A percentile compares a stretch with the other conserved stretches of the same genome.
These are phyloP conservation scores for Hydrangea macrophylla DNA, from an alignment of 148 eudicot genomes.

Conservation along the genomic window DNA sequence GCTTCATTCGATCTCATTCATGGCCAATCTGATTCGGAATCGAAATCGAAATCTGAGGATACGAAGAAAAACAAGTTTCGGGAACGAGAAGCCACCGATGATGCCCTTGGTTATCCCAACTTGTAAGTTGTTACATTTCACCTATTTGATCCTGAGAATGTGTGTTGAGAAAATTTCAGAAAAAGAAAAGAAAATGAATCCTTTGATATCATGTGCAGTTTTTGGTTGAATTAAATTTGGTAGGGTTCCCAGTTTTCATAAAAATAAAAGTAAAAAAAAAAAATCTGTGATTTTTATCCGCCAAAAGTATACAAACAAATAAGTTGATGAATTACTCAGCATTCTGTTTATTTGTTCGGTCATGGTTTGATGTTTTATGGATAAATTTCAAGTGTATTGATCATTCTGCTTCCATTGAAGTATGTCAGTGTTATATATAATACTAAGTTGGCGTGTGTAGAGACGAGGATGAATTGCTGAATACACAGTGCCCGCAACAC, in stretches of 20 bases:
- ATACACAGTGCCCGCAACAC: constrained; percentile 87
- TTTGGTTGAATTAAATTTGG: background rate
- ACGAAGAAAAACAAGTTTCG: constrained; percentile 66
- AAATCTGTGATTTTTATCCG: too few species aligned
- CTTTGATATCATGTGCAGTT: background rate
- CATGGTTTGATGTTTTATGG: background rate
- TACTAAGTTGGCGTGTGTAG: constrained; percentile 31
- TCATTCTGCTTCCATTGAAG: background rate
- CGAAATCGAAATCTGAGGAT: constrained; percentile 37
- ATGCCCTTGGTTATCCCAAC: constrained; percentile 63
- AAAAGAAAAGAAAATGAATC: background rate
- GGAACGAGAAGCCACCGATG: constrained; percentile 81
- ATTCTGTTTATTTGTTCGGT: background rate
- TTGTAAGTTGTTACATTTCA: constrained; percentile 39
- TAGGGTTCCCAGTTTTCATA: too few species aligned
- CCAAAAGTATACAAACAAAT: too few species aligned
- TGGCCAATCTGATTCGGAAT: constrained; percentile 33
- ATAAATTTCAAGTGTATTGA: background rate
- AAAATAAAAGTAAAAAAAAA: too few species aligned
- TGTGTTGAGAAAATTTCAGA: background rate
- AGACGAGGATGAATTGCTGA: constrained; percentile 82
- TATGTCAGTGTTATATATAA: background rate
- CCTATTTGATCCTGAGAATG: background rate
- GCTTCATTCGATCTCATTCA: constrained; percentile 19
- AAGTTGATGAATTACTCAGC: too few species aligned